phyloP scores from a whole-genome alignment of 805 yeast genomes.

The Suhomyces sp. region DNA sequence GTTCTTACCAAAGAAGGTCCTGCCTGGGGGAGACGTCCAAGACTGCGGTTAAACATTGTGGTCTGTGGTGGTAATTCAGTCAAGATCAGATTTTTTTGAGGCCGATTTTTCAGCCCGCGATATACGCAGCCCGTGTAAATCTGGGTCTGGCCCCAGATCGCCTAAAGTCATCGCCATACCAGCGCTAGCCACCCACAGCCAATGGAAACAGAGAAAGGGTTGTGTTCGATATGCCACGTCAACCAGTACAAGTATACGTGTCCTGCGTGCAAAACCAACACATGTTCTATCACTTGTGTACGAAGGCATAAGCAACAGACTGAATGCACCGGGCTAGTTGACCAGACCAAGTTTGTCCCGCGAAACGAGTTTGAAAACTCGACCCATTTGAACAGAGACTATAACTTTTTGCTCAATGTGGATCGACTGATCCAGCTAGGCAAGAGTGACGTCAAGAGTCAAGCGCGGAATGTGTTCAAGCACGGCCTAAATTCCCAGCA shows the following conservation, averaged over 20 bases:
- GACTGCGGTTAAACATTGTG: neutral
- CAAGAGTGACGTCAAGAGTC: slow-evolving; percentile 45
- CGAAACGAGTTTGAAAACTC: slow-evolving; percentile 42
- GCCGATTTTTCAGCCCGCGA: slow-evolving; percentile 1
- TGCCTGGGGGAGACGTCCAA: neutral
- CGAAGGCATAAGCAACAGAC: slow-evolving; percentile 61
- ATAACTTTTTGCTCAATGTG: slow-evolving; percentile 63
- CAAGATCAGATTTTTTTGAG: neutral
- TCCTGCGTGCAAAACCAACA: slow-evolving; percentile 66
- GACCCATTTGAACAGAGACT: slow-evolving; percentile 72
- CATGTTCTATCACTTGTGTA: slow-evolving; percentile 74
- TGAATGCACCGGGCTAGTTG: slow-evolving; percentile 65
- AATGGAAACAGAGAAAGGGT: slow-evolving; percentile 7
- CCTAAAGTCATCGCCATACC: neutral
- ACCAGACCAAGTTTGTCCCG: slow-evolving; percentile 56
- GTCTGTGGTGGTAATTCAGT: neutral
- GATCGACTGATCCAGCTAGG: slow-evolving; percentile 60
- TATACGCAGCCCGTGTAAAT: slow-evolving; percentile 2
- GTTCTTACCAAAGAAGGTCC: slow-evolving; percentile 11
- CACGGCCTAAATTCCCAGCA: slow-evolving; percentile 15
- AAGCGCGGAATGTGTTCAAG: slow-evolving; percentile 43
- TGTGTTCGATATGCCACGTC: slow-evolving; percentile 36
- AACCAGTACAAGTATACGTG: slow-evolving; percentile 63
- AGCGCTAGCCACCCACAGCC: neutral
- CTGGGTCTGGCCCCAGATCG: neutral